Evolutionary conservation across 352 stramenopile genomes (phyloP).

Genomic region (Phytophthora meadii): DNA sequence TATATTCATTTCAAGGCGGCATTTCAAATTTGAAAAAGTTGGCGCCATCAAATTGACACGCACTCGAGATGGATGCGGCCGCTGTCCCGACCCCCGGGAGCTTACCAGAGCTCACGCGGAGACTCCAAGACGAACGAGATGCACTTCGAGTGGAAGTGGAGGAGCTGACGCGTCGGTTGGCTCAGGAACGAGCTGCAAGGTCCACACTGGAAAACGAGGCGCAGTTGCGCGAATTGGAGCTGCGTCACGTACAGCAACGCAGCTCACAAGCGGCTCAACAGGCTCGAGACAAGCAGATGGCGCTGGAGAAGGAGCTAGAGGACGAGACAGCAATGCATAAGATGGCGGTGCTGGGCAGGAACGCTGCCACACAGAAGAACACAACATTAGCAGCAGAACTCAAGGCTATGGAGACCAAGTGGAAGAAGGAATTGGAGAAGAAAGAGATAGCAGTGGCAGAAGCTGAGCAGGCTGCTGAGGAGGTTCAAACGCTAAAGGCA

Average conservation of each 20-base stretch:
- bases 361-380: slow-evolving; percentile 64
- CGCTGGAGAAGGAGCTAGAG: slow-evolving; percentile 71
- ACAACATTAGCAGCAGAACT: slow-evolving; percentile 54
- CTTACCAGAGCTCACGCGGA: slow-evolving; percentile 67
- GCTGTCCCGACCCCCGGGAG: slow-evolving; percentile 12
- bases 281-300: slow-evolving; percentile 51
- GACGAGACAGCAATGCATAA: slow-evolving; percentile 61
- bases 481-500: slow-evolving; percentile 45
- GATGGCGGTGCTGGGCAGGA: slow-evolving; percentile 59
- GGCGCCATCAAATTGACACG: slow-evolving; percentile 8
- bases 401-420: slow-evolving; percentile 59
- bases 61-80: slow-evolving; percentile 18
- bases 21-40: slow-evolving; percentile 39
- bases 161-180: slow-evolving; percentile 53
- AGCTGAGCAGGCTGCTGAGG: slow-evolving; percentile 53
- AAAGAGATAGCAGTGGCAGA: slow-evolving; percentile 63
- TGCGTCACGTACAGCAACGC: slow-evolving; percentile 72
- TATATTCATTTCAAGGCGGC: slow-evolving; percentile 11
- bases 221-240: slow-evolving; percentile 70
- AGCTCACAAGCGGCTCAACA: slow-evolving; percentile 56
- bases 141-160: slow-evolving; percentile 55
- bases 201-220: slow-evolving; percentile 63
- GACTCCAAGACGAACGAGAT: slow-evolving; percentile 70
- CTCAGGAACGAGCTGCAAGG: slow-evolving; percentile 44
- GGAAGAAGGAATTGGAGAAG: slow-evolving; percentile 70